Evolutionary conservation across 179 eudicot species (phyloP).

Genomic region (Amaranthus tricolor): DNA sequence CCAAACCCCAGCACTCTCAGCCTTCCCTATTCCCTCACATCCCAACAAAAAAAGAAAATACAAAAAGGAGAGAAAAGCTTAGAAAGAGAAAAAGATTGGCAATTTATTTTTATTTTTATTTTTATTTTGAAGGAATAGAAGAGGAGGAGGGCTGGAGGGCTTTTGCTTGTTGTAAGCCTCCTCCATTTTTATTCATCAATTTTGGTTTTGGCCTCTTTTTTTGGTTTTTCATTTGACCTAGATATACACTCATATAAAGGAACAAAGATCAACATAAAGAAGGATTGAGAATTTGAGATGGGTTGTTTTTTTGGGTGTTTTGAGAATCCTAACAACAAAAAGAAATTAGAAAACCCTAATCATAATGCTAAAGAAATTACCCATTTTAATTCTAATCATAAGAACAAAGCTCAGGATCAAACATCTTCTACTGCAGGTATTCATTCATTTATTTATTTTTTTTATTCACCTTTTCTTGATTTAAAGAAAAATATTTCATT

Average conservation of each 20-base stretch:
- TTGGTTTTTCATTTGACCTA: not conserved
- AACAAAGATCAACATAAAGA: not conserved
- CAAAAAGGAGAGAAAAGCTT: not conserved
- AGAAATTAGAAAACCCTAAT: slow-evolving; percentile 22
- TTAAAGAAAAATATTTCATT: no score
- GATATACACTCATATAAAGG: not conserved
- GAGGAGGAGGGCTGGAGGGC: not conserved
- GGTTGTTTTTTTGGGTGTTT: slow-evolving; percentile 36
- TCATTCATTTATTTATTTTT: not conserved
- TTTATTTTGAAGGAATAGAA: not conserved
- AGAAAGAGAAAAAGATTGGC: slow-evolving; percentile 1
- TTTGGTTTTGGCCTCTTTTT: not conserved
- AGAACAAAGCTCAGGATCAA: slow-evolving; percentile 13
- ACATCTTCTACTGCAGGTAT: slow-evolving; percentile 29
- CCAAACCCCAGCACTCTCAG: slow-evolving; percentile 12
- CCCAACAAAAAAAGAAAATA: not conserved
- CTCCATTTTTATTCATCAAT: not conserved
- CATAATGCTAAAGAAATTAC: not conserved
- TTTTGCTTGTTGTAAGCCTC: slow-evolving; percentile 1
- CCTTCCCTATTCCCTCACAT: slow-evolving; percentile 1
- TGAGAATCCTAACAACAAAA: slow-evolving; percentile 29
- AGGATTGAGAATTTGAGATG: slow-evolving; percentile 22
- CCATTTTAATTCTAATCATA: slow-evolving; percentile 5
- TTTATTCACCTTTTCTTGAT: not conserved
- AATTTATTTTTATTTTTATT: not conserved